These are phyloP conservation scores for Pseudozyma flocculosa DNA, from an alignment of 1,284 basidiomycete genomes.

Conservation along the genomic window DNA sequence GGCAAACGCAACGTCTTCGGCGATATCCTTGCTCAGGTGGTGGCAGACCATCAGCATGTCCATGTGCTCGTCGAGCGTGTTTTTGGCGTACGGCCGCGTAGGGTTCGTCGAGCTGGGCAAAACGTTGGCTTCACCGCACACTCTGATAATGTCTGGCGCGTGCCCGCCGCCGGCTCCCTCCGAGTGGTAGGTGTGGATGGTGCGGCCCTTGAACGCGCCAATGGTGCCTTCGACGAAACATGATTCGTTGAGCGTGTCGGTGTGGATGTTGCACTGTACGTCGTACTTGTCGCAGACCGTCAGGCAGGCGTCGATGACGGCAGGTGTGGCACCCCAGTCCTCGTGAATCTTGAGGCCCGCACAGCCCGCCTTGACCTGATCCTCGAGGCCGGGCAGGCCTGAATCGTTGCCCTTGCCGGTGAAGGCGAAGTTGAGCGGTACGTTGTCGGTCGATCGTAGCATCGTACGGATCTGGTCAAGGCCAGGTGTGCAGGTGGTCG, in stretches of 20 bases:
- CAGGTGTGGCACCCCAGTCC: constrained; percentile 95
- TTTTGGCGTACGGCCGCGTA: constrained; percentile 84
- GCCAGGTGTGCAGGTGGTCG: constrained; percentile 88
- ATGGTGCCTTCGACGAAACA: constrained; percentile 94
- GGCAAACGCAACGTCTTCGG: constrained; percentile 93
- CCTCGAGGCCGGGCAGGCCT: constrained; percentile 69
- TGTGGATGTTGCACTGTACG: constrained; percentile 96
- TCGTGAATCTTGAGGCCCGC: constrained; percentile 93
- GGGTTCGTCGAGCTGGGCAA: constrained; percentile 98
- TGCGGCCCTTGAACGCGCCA: constrained; percentile 81
- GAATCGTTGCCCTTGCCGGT: constrained; percentile 81
- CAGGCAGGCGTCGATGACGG: constrained; percentile 74
- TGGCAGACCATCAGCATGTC: constrained; percentile 91
- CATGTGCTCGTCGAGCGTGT: constrained; percentile 95
- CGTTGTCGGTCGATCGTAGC: constrained; percentile 70
- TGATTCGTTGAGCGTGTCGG: constrained; percentile 69
- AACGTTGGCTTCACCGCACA: constrained; percentile 85
- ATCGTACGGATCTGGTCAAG: constrained; percentile 49
- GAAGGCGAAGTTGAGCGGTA: constrained; percentile 89
- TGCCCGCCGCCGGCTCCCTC: constrained; percentile 71
- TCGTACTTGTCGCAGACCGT: constrained; percentile 88
- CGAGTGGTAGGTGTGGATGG: constrained; percentile 75
- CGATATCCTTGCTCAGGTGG: constrained; percentile 58
- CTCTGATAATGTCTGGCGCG: constrained; percentile 96
- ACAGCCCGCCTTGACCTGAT: constrained; percentile 84